Conservation (phyloP, 129 eudicot genomes). For the Helianthus annuus region HanXRQr2.0-SUNRISE NC_035449.2:57155889-57156388, state of each 20-base stretch:
- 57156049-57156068: conserved; percentile 81
- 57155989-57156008: conserved; percentile 71
- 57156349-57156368: conserved; percentile 81
- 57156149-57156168: conserved; percentile 75
- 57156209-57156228: too few relatives aligned
- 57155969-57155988: conserved; percentile 51
- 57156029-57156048: conserved; percentile 65
- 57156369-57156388: conserved; percentile 69
- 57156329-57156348: conserved; percentile 58
- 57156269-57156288: background rate
- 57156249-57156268: too few relatives aligned
- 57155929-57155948: background rate
- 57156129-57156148: conserved; percentile 49
- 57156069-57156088: conserved; percentile 57
- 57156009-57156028: conserved; percentile 51
- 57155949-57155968: conserved; percentile 29
- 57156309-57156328: conserved; percentile 35
- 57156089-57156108: conserved; percentile 67
- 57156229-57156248: too few relatives aligned
- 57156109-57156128: conserved; percentile 57
- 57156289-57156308: too few relatives aligned
- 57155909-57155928: background rate
- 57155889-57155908: too few relatives aligned
- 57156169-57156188: conserved; percentile 49
- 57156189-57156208: background rate